Base-by-base conservation (phyloP, 1,284 basidiomycete genomes). In the Cutaneotrichosporon spelunceum region DNA sequence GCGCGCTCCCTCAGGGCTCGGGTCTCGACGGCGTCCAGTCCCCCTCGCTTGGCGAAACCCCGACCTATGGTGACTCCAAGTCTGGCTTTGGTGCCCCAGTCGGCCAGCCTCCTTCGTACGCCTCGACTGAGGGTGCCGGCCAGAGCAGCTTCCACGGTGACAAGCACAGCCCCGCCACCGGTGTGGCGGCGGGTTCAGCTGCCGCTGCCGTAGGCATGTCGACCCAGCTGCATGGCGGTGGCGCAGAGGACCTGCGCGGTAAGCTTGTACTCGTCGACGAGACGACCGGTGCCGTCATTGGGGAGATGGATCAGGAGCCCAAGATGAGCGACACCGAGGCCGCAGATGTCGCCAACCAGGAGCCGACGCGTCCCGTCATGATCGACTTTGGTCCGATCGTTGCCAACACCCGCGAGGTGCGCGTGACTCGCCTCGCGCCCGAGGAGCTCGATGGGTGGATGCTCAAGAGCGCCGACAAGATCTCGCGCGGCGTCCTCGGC, bases 231-330 rank as follows among this genome's bases (percentile, higher is more conserved):
- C 48, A 54, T 23, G 63, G 60, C n/a, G 57, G 55, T 4, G 57
- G 53, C 16, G 48, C 79, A 29, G 79, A 81, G 27, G 85, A 87
- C 67, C 78, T 88, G 26, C 82, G 86, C 44, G 88, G 88, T 6
- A 84, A 83, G 54, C 82, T 91, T 34, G 84, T 91, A 10, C 83
- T 90, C 59, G 82, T 91, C 65, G 86, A 92, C 73, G 84, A 91
- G 72, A 82, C 85, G 47, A 87, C 83, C 58, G 89, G 89, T 2
- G 84, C 89, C 68, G 82, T 91, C 8, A 81, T 92, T 11, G 89
- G 88, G 1, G 84, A 88, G 71, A 80, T 91, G 11, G 88, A 88
- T 56, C 80, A 84, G 45, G 79, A 88, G 57, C 76, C 79, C 27
- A 29, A 23, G 26, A 29, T 44, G 19, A 29, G 52, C n/a, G 16